Percentiles rank a stretch among this genome's conserved stretches.
Evolutionary conservation across 2,329 filamentous ascomycete species (phyloP).

Genomic region (Calonectria pseudoturangicola): DNA sequence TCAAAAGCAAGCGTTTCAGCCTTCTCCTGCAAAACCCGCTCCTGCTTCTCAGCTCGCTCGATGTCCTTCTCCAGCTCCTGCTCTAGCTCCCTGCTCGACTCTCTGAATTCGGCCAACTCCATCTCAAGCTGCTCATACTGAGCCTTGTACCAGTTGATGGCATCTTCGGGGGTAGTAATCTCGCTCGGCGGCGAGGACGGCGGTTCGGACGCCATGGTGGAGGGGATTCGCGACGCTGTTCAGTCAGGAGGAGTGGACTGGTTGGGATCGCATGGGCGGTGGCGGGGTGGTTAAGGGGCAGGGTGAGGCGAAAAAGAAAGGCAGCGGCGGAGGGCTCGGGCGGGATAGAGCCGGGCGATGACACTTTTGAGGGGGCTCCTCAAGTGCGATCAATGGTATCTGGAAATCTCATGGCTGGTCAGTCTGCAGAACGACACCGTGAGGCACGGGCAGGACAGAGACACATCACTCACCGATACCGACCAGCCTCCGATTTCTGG

Average conservation of each 20-base stretch:
- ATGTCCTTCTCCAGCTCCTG: slow-evolving; percentile 97
- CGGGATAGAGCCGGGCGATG: slow-evolving; percentile 16
- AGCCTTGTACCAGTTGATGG: slow-evolving; percentile 94
- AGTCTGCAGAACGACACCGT: slow-evolving; percentile 47
- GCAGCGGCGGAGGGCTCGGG: slow-evolving; percentile 15
- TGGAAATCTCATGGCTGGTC: slow-evolving; percentile 39
- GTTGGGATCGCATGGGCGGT: slow-evolving; percentile 44
- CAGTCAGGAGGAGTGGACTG: slow-evolving; percentile 36
- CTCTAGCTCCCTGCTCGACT: slow-evolving; percentile 95
- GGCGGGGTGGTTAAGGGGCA: slow-evolving; percentile 29
- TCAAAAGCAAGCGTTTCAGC: slow-evolving; percentile 90
- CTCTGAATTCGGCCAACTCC: slow-evolving; percentile 94
- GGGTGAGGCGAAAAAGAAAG: slow-evolving; percentile 21
- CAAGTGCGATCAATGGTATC: slow-evolving; percentile 32
- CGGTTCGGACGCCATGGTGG: slow-evolving; percentile 71
- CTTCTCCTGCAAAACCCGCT: slow-evolving; percentile 89
- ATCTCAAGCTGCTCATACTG: slow-evolving; percentile 95
- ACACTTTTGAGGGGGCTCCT: background rate
- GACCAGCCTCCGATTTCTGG: slow-evolving; percentile 42
- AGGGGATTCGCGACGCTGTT: slow-evolving; percentile 39
- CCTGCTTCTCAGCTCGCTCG: slow-evolving; percentile 94
- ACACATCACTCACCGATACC: slow-evolving; percentile 52
- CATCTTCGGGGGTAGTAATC: slow-evolving; percentile 78
- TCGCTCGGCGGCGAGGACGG: slow-evolving; percentile 78
- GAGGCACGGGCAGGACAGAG: slow-evolving; percentile 33